These are phyloP conservation scores for Fomitopsis schrenkii DNA, from an alignment of 1,284 basidiomycete genomes.

Conservation along the genomic window DNA sequence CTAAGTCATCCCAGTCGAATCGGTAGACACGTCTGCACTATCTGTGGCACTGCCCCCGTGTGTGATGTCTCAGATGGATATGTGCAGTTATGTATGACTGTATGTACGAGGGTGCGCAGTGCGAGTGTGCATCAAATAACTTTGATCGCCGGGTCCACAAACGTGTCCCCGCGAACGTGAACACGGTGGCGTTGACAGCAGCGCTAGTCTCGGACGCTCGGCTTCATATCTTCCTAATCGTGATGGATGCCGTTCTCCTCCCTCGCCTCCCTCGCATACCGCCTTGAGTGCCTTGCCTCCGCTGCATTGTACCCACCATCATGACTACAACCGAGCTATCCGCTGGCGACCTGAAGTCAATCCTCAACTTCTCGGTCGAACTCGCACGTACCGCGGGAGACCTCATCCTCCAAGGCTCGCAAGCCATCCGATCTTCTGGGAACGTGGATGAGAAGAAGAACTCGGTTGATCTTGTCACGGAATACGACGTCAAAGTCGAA, in stretches of 20 bases:
- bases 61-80: too few species aligned
- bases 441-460: constrained; percentile 85
- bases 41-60: not conserved
- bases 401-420: constrained; percentile 71
- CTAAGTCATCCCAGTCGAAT: not conserved
- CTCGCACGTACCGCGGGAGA: constrained; percentile 73
- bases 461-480: constrained; percentile 92
- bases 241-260: not conserved
- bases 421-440: constrained; percentile 55
- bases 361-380: constrained; percentile 70
- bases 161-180: not conserved
- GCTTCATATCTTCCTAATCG: not conserved
- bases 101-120: not conserved
- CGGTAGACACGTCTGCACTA: not conserved
- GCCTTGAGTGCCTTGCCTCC: not conserved
- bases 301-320: not conserved
- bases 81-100: not conserved
- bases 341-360: constrained; percentile 49
- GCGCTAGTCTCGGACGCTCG: not conserved
- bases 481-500: constrained; percentile 93
- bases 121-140: not conserved
- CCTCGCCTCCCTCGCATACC: not conserved
- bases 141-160: not conserved
- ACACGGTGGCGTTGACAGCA: not conserved
- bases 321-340: constrained; percentile 5